These are phyloP conservation scores for Chrysoporthe cubensis DNA, from an alignment of 2,329 filamentous ascomycete genomes.

Conservation along the genomic window DNA sequence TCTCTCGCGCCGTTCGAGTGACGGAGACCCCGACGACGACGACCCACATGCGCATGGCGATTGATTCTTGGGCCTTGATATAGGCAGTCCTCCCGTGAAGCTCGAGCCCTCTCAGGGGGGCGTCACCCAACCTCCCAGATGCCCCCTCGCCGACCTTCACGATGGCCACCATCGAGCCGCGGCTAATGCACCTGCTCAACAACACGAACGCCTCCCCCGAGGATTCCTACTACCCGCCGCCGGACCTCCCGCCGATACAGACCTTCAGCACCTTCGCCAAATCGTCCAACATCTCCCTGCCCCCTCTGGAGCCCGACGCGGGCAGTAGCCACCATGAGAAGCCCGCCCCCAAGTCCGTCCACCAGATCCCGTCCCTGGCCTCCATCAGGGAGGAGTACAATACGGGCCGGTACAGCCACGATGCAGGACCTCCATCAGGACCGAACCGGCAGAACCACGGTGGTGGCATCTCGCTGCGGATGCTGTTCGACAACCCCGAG, in stretches of 20 bases:
- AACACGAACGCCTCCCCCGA: slow-evolving; percentile 52
- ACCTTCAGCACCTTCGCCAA: slow-evolving; percentile 47
- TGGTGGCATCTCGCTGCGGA: slow-evolving; percentile 39
- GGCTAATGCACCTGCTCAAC: slow-evolving; percentile 68
- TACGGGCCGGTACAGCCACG: slow-evolving; percentile 19
- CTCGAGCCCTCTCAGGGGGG: slow-evolving; percentile 26
- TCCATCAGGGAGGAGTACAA: slow-evolving; percentile 29
- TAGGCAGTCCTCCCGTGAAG: slow-evolving; percentile 15
- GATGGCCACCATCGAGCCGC: slow-evolving; percentile 70
- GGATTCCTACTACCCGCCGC: slow-evolving; percentile 44
- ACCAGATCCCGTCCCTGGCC: slow-evolving; percentile 34
- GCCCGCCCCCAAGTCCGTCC: slow-evolving; percentile 29
- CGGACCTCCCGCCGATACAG: slow-evolving; percentile 60
- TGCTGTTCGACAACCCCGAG: slow-evolving; percentile 47
- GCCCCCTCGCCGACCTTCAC: slow-evolving; percentile 44
- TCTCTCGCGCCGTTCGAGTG: not conserved
- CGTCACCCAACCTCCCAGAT: slow-evolving; percentile 38
- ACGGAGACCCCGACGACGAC: slow-evolving; percentile 2
- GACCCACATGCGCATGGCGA: not conserved
- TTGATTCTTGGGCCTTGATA: slow-evolving; percentile 10
- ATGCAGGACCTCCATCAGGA: slow-evolving; percentile 10
- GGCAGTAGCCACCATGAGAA: slow-evolving; percentile 39
- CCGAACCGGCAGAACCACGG: slow-evolving; percentile 21
- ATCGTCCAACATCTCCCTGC: slow-evolving; percentile 49
- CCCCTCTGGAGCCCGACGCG: slow-evolving; percentile 57